phyloP scores from a whole-genome alignment of 2,329 filamentous ascomycete genomes.

The Apiospora kogelbergensis region DNA sequence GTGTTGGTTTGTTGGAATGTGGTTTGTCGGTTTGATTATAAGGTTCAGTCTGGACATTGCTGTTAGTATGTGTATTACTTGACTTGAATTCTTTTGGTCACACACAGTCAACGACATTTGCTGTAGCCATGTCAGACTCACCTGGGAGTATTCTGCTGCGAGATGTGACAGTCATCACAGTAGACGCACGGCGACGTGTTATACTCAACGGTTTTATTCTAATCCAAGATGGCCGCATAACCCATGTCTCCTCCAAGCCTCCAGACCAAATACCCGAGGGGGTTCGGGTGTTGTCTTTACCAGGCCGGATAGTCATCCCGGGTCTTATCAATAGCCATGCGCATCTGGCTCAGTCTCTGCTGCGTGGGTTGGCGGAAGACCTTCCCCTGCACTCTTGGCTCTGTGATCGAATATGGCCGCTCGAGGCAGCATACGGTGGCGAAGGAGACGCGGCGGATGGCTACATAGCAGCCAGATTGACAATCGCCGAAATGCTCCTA shows the following conservation, averaged over 20 bases:
- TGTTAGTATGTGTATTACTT: not conserved
- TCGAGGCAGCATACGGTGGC: constrained; percentile 25
- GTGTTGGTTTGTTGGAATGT: no score
- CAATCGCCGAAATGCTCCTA: constrained; percentile 50
- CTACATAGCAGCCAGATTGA: constrained; percentile 46
- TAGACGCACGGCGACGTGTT: constrained; percentile 44
- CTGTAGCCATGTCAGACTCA: not conserved
- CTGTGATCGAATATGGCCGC: constrained; percentile 48
- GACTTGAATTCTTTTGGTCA: not conserved
- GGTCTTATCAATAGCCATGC: constrained; percentile 51
- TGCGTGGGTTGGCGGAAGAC: constrained; percentile 49
- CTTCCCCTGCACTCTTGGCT: constrained; percentile 50
- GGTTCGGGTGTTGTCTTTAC: constrained; percentile 27
- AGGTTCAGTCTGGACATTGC: no score
- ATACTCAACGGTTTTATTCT: constrained; percentile 47
- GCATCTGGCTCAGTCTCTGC: constrained; percentile 48
- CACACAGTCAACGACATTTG: not conserved
- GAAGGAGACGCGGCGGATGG: constrained; percentile 39
- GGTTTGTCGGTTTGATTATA: no score
- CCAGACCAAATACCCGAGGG: constrained; percentile 25
- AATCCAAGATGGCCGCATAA: constrained; percentile 38
- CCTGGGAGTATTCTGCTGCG: constrained; percentile 36
- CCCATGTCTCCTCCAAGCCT: constrained; percentile 39
- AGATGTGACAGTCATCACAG: constrained; percentile 51
- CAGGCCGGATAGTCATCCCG: constrained; percentile 46